A percentile compares a stretch with the other conserved stretches of the same genome.
Evolutionary conservation across 108 stramenopile species (phyloP).

Genomic region (Pseudonitzschia delicatissima): DNA sequence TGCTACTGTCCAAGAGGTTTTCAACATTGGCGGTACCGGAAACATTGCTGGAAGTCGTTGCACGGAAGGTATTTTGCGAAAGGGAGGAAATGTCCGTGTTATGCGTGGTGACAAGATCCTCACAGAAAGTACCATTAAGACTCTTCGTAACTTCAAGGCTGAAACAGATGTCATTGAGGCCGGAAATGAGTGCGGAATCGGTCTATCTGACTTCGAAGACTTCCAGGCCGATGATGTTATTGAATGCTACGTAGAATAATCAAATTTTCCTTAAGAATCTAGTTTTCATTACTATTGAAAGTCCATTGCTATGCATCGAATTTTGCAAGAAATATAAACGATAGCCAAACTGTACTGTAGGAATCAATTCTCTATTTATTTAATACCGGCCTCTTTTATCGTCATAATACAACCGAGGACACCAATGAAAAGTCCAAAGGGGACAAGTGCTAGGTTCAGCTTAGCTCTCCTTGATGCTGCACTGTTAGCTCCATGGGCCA

Average conservation of each 20-base stretch:
- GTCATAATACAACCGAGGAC: constrained; percentile 57
- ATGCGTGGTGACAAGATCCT: constrained; percentile 93
- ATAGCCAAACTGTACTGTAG: too few relatives aligned
- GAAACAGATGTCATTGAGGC: constrained; percentile 84
- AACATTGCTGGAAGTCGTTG: constrained; percentile 95
- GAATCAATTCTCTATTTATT: constrained; percentile 1
- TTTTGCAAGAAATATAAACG: too few relatives aligned
- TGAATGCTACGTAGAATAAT: constrained; percentile 90
- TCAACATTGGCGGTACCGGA: constrained; percentile 93
- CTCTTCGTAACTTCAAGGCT: constrained; percentile 91
- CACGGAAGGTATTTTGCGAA: constrained; percentile 79
- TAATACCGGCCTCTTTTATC: constrained; percentile 29
- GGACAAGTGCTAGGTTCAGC: constrained; percentile 42
- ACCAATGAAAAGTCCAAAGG: constrained; percentile 47
- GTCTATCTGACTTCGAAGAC: constrained; percentile 85
- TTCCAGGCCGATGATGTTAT: constrained; percentile 92
- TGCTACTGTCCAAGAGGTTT: constrained; percentile 90
- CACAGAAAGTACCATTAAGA: constrained; percentile 76
- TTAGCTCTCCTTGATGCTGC: constrained; percentile 33
- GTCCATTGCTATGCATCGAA: too few relatives aligned
- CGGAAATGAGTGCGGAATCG: constrained; percentile 96
- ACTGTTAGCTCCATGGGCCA: constrained; percentile 29
- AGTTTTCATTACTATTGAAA: background rate
- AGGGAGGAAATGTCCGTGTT: constrained; percentile 90
- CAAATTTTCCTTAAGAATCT: background rate